Conservation (phyloP, 1,284 basidiomycete genomes). For the Pterulicium gracile region DNA sequence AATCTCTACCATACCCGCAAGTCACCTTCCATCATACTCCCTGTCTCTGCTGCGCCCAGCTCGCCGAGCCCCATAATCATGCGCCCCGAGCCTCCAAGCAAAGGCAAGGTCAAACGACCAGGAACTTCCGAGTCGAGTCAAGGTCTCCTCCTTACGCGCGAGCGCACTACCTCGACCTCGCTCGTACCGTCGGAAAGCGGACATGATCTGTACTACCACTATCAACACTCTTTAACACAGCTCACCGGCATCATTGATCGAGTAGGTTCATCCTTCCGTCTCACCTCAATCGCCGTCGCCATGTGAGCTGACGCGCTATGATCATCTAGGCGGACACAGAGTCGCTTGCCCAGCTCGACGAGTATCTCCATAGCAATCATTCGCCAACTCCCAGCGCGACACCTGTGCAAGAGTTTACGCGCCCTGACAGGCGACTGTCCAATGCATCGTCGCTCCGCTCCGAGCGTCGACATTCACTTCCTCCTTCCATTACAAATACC, state of each 20-base stretch:
- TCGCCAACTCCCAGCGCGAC: conserved; percentile 12
- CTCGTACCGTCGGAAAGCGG: neutral
- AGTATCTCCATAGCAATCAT: conserved; percentile 42
- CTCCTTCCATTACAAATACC: conserved; percentile 21
- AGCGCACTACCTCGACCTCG: conserved; percentile 22
- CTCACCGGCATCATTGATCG: conserved; percentile 65
- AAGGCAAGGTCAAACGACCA: conserved; percentile 5
- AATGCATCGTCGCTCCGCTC: conserved; percentile 28
- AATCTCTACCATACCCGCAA: conserved; percentile 56
- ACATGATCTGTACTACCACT: conserved; percentile 51
- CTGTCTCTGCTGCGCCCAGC: neutral
- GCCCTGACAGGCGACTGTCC: conserved; percentile 21
- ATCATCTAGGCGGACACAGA: conserved; percentile 52
- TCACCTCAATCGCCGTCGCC: conserved; percentile 5
- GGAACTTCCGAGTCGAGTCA: conserved; percentile 11
- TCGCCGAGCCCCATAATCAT: too few species aligned
- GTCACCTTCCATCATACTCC: conserved; percentile 17
- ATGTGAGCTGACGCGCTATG: conserved; percentile 8
- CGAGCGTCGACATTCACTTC: conserved; percentile 61
- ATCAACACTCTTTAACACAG: conserved; percentile 67
- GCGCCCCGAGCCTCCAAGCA: conserved; percentile 10
- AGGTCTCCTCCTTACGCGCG: conserved; percentile 12
- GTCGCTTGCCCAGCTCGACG: conserved; percentile 62
- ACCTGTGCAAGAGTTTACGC: conserved; percentile 9
- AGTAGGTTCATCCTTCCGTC: conserved; percentile 31